Conservation (phyloP, 495 filamentous ascomycete species). For the Copromyces sp. region DNA sequence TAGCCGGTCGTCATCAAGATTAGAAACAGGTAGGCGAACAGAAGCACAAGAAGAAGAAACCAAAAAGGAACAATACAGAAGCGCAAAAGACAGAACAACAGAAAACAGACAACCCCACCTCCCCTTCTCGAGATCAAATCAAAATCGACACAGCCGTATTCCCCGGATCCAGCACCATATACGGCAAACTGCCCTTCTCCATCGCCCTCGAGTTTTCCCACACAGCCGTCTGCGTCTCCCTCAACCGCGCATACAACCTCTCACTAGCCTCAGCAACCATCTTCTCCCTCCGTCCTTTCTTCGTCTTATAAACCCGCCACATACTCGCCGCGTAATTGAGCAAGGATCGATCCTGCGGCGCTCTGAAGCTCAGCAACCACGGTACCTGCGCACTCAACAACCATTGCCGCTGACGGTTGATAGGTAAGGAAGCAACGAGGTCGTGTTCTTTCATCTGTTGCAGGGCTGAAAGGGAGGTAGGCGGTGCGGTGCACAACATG, state of each 20-base stretch:
- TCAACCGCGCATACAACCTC: constrained; percentile 17
- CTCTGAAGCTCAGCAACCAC: constrained; percentile 33
- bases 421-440: constrained; percentile 30
- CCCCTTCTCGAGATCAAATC: constrained; percentile 12
- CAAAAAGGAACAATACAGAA: not conserved
- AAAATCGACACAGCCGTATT: constrained; percentile 31
- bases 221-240: constrained; percentile 14
- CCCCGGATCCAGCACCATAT: constrained; percentile 33
- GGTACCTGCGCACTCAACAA: constrained; percentile 34
- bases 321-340: constrained; percentile 28
- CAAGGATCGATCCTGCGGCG: constrained; percentile 27
- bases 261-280: constrained; percentile 15
- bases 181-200: constrained; percentile 27
- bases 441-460: constrained; percentile 21
- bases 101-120: not conserved
- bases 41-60: not conserved
- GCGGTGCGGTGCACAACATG: constrained; percentile 24
- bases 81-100: not conserved
- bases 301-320: constrained; percentile 20
- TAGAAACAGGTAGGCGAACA: not conserved
- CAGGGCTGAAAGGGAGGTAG: constrained; percentile 18
- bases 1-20: not conserved
- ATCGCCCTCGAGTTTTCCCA: constrained; percentile 16
- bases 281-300: constrained; percentile 5
- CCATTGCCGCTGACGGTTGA: constrained; percentile 32